A percentile compares a stretch with the other conserved stretches of the same genome.
These are phyloP conservation scores for Ustilago curta DNA, from an alignment of 1,284 basidiomycete species.

Conservation along the genomic window DNA sequence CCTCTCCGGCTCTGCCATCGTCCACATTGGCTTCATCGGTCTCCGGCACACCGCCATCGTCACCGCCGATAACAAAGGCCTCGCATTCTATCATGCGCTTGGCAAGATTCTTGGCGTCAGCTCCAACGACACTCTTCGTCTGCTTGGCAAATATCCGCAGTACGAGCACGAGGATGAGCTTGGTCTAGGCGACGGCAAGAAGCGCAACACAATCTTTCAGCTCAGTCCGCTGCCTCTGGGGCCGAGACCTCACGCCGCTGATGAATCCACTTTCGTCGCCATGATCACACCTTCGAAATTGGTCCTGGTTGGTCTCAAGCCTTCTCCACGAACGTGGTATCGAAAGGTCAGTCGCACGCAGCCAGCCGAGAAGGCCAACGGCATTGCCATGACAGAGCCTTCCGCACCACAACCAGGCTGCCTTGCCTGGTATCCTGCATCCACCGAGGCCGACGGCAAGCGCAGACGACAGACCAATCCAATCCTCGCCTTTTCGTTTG, in stretches of 20 bases:
- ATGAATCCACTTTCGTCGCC: conserved; percentile 85
- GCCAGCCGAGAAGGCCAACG: conserved; percentile 16
- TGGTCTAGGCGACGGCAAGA: conserved; percentile 28
- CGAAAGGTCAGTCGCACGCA: conserved; percentile 38
- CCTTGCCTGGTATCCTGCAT: conserved; percentile 63
- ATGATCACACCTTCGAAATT: conserved; percentile 89
- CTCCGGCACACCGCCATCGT: conserved; percentile 92
- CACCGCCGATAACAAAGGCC: conserved; percentile 87
- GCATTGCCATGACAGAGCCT: background rate
- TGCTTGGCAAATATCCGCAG: conserved; percentile 83
- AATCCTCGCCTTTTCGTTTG: conserved; percentile 62
- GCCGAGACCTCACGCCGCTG: conserved; percentile 79
- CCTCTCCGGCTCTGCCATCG: conserved; percentile 83
- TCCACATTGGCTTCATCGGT: conserved; percentile 90
- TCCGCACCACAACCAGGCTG: conserved; percentile 27
- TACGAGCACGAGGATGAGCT: conserved; percentile 45
- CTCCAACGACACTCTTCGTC: conserved; percentile 91
- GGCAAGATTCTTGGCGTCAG: conserved; percentile 96
- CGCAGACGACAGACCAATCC: conserved; percentile 52
- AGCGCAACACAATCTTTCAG: conserved; percentile 75
- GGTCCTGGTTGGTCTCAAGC: conserved; percentile 91
- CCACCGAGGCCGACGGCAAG: conserved; percentile 38
- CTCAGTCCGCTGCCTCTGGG: conserved; percentile 88
- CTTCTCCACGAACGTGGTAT: conserved; percentile 89
- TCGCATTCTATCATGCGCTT: conserved; percentile 94